Evolutionary conservation across 1,139 yeast species (phyloP), one percentile per base, ranked within the genome.

Genomic region (Candida glucosophila): DNA sequence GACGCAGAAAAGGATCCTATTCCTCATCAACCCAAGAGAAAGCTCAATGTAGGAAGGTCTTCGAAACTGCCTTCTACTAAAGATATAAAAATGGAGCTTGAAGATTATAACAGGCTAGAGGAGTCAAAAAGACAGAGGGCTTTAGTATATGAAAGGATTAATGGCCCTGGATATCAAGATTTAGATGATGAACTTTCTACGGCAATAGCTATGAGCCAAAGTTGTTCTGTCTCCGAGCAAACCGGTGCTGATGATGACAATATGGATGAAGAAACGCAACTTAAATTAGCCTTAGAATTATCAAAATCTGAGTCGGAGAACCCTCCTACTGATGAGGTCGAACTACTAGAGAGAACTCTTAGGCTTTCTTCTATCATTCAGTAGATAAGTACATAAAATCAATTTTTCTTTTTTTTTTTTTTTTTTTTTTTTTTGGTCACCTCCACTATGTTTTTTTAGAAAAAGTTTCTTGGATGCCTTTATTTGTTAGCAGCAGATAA

Each of bases 171-270:
- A 5, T 46, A 52, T 8, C 56, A 52, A 1, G 65, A 58, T 10
- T 69, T 60, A 22, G 59, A 54, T 27, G 77, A 63, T 23, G 73
- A 62, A 40, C 43, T 67, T 15, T 62, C 67, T 21, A 42, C 72
- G 29, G 78, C 78, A 1, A 39, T 72, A 35, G 78, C 77, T 1
- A 40, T 73, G 32, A 71, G 76, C 36, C 55, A 57, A 37, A 58
- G 74, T 34, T 7, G 19, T 13, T 15, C 14, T 14, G 11, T n/a
- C 18, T 12, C 23, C 12, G 15, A 23, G 15, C 6, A 13, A 5
- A n/a, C 24, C 6, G 6, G 20, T 5, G 12, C 17, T 12, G 10
- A 14, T 17, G 19, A 28, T 22, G 26, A 13, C 16, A 14, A 25
- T 12, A 14, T 11, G 11, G 27, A 23, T 5, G 41, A 34, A 4